These are phyloP conservation scores for Onygenales sp. DNA, from an alignment of 2,329 filamentous ascomycete species.

Conservation along the genomic window DNA sequence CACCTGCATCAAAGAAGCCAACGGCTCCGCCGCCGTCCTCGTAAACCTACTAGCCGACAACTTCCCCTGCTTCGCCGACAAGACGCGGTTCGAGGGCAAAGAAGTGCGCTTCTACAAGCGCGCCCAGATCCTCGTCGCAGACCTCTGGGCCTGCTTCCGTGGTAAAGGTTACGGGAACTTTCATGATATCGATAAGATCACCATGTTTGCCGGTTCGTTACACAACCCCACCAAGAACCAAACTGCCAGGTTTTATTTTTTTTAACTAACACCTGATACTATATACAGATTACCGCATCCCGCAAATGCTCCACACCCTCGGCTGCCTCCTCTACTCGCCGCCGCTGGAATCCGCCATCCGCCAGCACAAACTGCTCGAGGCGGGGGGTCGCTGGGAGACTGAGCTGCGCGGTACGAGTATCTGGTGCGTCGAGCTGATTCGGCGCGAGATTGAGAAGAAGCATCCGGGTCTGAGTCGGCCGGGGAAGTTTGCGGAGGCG, in stretches of 20 bases:
- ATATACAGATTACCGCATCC: slow-evolving; percentile 72
- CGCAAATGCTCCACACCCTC: slow-evolving; percentile 79
- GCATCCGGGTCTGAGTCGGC: slow-evolving; percentile 53
- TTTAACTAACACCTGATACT: not conserved
- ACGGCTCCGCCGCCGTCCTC: slow-evolving; percentile 69
- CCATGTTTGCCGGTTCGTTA: slow-evolving; percentile 72
- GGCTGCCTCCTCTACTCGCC: slow-evolving; percentile 81
- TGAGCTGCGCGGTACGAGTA: slow-evolving; percentile 83
- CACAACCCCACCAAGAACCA: too few species aligned
- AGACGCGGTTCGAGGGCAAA: slow-evolving; percentile 63
- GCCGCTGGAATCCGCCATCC: slow-evolving; percentile 61
- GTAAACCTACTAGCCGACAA: slow-evolving; percentile 77
- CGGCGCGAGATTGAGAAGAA: slow-evolving; percentile 64
- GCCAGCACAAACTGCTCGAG: slow-evolving; percentile 53
- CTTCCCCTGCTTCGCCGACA: slow-evolving; percentile 81
- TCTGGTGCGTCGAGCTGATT: slow-evolving; percentile 92
- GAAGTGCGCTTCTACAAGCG: slow-evolving; percentile 80
- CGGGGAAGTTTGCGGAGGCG: slow-evolving; percentile 5
- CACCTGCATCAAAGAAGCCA: slow-evolving; percentile 63
- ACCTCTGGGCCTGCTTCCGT: slow-evolving; percentile 92
- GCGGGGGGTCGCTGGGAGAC: slow-evolving; percentile 72
- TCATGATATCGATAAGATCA: slow-evolving; percentile 85
- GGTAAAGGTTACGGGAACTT: slow-evolving; percentile 72
- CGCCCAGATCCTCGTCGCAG: slow-evolving; percentile 90
- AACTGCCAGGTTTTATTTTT: not conserved